Percentiles rank a stretch among this genome's conserved stretches.
These are phyloP conservation scores for Ogataea paraovalis DNA, from an alignment of 805 yeast species.

Conservation along the genomic window DNA sequence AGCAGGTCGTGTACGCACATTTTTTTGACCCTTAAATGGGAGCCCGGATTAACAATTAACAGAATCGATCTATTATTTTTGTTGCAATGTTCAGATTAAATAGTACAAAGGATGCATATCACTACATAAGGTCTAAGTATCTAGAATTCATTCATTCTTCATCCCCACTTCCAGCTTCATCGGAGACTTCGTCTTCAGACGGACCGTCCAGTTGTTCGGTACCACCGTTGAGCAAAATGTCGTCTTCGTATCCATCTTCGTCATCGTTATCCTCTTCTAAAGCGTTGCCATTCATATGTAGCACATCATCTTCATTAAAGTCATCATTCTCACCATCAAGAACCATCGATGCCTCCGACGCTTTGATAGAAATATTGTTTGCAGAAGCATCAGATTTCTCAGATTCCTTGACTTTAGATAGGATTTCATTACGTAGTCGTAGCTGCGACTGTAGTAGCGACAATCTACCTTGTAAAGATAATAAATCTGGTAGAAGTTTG, in stretches of 20 bases:
- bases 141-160: neutral
- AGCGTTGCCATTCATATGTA: neutral
- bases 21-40: constrained; percentile 4
- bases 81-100: neutral
- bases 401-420: constrained; percentile 26
- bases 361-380: constrained; percentile 26
- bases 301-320: constrained; percentile 1
- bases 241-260: constrained; percentile 21
- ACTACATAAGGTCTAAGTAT: neutral
- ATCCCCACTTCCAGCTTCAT: constrained; percentile 3
- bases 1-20: constrained; percentile 4
- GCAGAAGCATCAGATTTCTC: constrained; percentile 10
- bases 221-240: constrained; percentile 19
- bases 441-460: constrained; percentile 75
- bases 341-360: constrained; percentile 17
- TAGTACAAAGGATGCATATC: neutral
- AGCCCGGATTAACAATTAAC: neutral
- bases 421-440: constrained; percentile 55
- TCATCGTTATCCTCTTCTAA: neutral
- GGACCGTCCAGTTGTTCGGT: neutral
- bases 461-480: constrained; percentile 83
- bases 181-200: neutral
- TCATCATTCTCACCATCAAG: constrained; percentile 30
- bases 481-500: constrained; percentile 58
- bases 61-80: neutral